Percentiles rank a stretch among this genome's conserved stretches.
Evolutionary conservation across 1,284 basidiomycete species (phyloP).

Genomic region (Ustilago esculenta): DNA sequence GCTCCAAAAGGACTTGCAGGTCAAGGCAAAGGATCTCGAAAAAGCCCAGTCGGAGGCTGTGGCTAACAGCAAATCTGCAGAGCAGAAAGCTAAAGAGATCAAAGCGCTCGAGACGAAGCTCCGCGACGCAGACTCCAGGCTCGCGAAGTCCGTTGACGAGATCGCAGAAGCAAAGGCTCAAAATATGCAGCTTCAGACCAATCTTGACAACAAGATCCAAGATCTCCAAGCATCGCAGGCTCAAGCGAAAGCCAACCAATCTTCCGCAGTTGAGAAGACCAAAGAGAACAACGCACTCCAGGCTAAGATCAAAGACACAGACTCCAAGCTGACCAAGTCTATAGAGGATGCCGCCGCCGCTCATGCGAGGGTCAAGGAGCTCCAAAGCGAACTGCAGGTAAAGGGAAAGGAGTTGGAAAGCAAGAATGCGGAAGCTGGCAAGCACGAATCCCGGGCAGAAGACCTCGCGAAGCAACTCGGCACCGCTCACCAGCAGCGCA

Average conservation of each 20-base stretch:
- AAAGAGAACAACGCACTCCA: conserved; percentile 1
- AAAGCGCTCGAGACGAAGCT: conserved; percentile 20
- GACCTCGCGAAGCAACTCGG: conserved; percentile 26
- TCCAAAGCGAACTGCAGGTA: conserved; percentile 11
- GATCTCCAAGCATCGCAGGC: conserved; percentile 1
- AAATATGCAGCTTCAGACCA: conserved; percentile 1
- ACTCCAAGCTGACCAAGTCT: conserved; percentile 6
- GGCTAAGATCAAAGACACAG: conserved; percentile 3
- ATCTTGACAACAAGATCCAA: not conserved
- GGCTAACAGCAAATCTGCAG: conserved; percentile 14
- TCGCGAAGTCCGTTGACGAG: conserved; percentile 9
- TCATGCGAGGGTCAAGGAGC: conserved; percentile 5
- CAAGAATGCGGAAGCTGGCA: conserved; percentile 7
- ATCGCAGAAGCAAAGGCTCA: conserved; percentile 9
- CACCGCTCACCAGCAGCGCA: conserved; percentile 7
- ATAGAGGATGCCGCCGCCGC: conserved; percentile 4
- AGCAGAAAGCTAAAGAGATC: conserved; percentile 19
- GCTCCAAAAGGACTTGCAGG: conserved; percentile 22
- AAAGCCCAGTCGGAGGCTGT: conserved; percentile 10
- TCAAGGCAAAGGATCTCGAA: conserved; percentile 14
- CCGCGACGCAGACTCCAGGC: conserved; percentile 10
- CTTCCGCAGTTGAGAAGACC: conserved; percentile 2
- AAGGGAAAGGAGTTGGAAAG: conserved; percentile 7
- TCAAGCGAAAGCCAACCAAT: conserved; percentile 1
- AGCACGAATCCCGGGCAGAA: conserved; percentile 11